phyloP scores from a whole-genome alignment of 2,329 filamentous ascomycete genomes.

The Cladosporium sp. region DNA sequence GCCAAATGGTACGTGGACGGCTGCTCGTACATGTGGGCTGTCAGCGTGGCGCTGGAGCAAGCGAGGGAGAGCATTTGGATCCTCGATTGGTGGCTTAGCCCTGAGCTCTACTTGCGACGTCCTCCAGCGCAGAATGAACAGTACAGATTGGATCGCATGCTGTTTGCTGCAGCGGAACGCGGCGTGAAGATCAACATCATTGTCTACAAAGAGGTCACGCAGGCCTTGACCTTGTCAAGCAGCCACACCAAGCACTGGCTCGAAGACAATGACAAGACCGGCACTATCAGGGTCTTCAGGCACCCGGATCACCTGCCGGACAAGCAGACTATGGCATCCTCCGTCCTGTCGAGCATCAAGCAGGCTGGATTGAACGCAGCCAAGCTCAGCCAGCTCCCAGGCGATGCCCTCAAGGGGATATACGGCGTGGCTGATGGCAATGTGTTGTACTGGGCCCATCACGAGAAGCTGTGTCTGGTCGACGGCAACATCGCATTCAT shows the following conservation, averaged over 20 bases:
- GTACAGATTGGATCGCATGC: conserved; percentile 79
- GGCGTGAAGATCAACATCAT: conserved; percentile 83
- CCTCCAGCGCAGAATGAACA: conserved; percentile 77
- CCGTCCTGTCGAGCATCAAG: conserved; percentile 53
- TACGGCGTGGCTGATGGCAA: conserved; percentile 80
- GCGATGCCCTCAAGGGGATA: conserved; percentile 69
- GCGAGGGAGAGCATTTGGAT: conserved; percentile 79
- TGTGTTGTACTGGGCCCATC: conserved; percentile 87
- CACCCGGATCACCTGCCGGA: conserved; percentile 86
- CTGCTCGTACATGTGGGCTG: conserved; percentile 80
- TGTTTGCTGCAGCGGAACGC: conserved; percentile 74
- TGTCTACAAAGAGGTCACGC: conserved; percentile 76
- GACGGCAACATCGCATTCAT: conserved; percentile 82
- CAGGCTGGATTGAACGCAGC: conserved; percentile 53
- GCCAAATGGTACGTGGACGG: conserved; percentile 88
- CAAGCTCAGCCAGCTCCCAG: conserved; percentile 60
- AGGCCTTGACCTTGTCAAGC: conserved; percentile 53
- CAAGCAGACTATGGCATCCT: conserved; percentile 60
- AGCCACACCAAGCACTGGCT: conserved; percentile 76
- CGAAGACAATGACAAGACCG: conserved; percentile 65
- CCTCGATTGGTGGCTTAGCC: conserved; percentile 72
- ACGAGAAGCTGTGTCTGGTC: conserved; percentile 83
- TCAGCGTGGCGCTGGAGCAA: conserved; percentile 72
- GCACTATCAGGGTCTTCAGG: conserved; percentile 82
- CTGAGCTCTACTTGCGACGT: conserved; percentile 80